These are phyloP conservation scores for Lepidium africanum DNA, from an alignment of 345 rosid species.

Conservation along the genomic window DNA sequence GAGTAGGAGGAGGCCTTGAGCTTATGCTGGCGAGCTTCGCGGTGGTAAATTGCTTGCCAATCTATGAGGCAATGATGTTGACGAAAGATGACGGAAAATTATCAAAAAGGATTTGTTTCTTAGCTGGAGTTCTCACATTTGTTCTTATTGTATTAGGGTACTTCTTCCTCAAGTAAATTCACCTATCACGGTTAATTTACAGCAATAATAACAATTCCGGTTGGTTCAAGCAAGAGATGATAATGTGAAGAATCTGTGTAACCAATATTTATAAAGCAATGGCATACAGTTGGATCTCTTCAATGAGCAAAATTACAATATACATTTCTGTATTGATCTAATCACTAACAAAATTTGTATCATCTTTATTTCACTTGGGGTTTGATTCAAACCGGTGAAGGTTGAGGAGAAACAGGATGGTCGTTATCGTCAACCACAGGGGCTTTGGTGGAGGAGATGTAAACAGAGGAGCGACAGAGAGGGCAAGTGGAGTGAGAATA, in stretches of 20 bases:
- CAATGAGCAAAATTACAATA: neutral
- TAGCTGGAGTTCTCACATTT: slow-evolving; percentile 24
- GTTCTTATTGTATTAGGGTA: slow-evolving; percentile 26
- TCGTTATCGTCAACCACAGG: neutral
- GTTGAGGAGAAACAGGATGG: slow-evolving; percentile 10
- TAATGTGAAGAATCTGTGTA: neutral
- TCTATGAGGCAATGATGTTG: slow-evolving; percentile 51
- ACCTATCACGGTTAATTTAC: neutral
- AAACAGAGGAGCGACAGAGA: slow-evolving; percentile 67
- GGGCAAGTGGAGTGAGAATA: slow-evolving; percentile 83
- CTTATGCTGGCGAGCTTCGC: slow-evolving; percentile 37
- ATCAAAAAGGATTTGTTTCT: slow-evolving; percentile 25
- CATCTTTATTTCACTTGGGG: neutral
- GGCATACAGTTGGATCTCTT: neutral
- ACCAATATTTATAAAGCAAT: neutral
- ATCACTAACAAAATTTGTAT: slow-evolving; percentile 21
- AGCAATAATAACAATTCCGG: neutral
- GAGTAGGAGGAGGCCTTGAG: slow-evolving; percentile 32
- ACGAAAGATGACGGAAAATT: slow-evolving; percentile 55
- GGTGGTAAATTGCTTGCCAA: slow-evolving; percentile 43
- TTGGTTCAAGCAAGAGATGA: neutral
- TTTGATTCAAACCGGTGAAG: slow-evolving; percentile 16
- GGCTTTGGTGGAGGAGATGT: slow-evolving; percentile 27
- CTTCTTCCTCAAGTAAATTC: slow-evolving; percentile 22
- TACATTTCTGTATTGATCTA: neutral